Evolutionary conservation across 352 stramenopile genomes (phyloP), one percentile per base, ranked within the genome.

Genomic region (Pilasporangium apinafurcum): DNA sequence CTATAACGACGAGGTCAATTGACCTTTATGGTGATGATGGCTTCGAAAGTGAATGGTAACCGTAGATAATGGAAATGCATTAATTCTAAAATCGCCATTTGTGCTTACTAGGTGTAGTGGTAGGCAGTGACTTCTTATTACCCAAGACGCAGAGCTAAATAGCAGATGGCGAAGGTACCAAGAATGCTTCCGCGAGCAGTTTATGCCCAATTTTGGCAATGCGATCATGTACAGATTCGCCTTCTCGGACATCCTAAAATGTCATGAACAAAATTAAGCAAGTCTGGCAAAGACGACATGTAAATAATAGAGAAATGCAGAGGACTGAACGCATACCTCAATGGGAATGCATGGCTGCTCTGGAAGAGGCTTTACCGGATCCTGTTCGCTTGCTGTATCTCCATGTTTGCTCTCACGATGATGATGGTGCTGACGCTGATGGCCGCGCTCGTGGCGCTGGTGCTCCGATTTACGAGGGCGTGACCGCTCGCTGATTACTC

Each of bases 181-280:
- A 43, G 44, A 90, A 85, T 21, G 77, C 75, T 45, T 87, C 74
- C 8, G 66, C 51, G 8, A 88, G 61, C 47, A 91, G 66, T 31
- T 78, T 78, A 43, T 83, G 70, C 8, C 79, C 79, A 38, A 91
- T 86, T 42, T 72, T 62, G 1, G 79, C 79, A 27, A 88, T 86
- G 16, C 68, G 70, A 22, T 74, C 55, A 17, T 77, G 62, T 1
- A 88, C 60, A 5, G 50, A 50, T 14, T 46, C 29, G 12, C 51
- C 45, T 10, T 37, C 34, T 5, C 33, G 7, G 17, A 33, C 10
- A 4, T 17, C 31, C 53, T 56, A 4, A n/a, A 4, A 5, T n/a
- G n/a, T n/a, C n/a, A n/a, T n/a, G n/a, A n/a, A n/a, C n/a, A n/a
- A n/a, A n/a, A n/a, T n/a, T n/a, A n/a, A n/a, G n/a, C n/a, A n/a